Evolutionary conservation across 768 basidiomycete species (phyloP).

Genomic region (Trametes cingulata): DNA sequence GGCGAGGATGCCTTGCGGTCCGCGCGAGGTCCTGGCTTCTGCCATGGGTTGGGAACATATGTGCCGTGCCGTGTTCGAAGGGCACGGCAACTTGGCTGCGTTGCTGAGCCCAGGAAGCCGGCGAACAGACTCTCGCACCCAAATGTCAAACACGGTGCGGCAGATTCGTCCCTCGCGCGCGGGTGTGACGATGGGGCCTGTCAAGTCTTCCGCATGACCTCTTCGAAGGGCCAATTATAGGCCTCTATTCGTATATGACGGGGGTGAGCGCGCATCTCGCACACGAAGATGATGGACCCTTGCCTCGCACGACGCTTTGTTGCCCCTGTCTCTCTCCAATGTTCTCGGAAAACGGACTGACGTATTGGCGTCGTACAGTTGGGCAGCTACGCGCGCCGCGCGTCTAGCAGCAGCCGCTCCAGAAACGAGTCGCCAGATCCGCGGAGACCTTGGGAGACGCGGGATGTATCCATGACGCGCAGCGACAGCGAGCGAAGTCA

Average conservation of each 20-base stretch:
- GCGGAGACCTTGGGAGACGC: slow-evolving; percentile 12
- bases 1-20: slow-evolving; percentile 7
- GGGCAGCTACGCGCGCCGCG: slow-evolving; percentile 26
- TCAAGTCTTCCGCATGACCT: background rate
- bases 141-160: background rate
- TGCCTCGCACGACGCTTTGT: background rate
- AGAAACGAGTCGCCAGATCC: slow-evolving; percentile 16
- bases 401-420: slow-evolving; percentile 19
- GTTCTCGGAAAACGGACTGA: background rate
- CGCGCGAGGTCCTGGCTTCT: background rate
- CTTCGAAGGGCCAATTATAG: background rate
- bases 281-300: background rate
- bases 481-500: slow-evolving; percentile 1
- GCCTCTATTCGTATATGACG: background rate
- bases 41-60: no score
- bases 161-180: background rate
- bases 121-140: background rate
- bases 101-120: background rate
- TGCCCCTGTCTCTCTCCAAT: background rate
- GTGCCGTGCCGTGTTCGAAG: background rate
- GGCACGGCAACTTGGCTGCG: background rate
- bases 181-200: slow-evolving; percentile 7
- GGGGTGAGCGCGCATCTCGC: no score
- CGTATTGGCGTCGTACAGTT: slow-evolving; percentile 7
- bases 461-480: slow-evolving; percentile 21